These are phyloP conservation scores for Hirschioporus abietinus DNA, from an alignment of 768 basidiomycete species.

Conservation along the genomic window DNA sequence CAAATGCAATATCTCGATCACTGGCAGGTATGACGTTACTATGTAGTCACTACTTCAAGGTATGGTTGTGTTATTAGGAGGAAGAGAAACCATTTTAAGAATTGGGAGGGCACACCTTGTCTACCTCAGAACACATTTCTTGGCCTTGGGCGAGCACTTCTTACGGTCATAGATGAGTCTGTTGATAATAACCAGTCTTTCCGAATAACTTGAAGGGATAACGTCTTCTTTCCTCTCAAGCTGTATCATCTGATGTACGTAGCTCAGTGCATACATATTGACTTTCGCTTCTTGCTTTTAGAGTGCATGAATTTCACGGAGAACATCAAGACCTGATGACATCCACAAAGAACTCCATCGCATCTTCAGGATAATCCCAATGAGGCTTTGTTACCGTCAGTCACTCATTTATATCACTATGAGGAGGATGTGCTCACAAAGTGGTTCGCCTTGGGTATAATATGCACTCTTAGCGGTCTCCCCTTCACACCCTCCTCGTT, in stretches of 20 bases:
- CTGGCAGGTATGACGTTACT: no score
- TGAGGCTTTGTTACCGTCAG: neutral
- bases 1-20: no score
- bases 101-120: no score
- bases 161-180: no score
- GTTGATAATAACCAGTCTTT: no score
- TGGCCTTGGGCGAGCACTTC: no score
- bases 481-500: neutral
- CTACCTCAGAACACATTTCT: no score
- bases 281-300: neutral
- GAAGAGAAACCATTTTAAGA: neutral
- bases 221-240: no score
- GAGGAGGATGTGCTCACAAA: neutral
- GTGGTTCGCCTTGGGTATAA: neutral
- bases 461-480: neutral
- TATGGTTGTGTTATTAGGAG: neutral
- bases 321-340: neutral
- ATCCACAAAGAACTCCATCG: neutral
- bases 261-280: neutral
- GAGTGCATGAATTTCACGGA: neutral
- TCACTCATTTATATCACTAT: neutral
- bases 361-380: neutral
- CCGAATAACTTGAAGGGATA: no score
- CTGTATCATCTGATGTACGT: no score
- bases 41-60: no score